phyloP scores from a whole-genome alignment of 2,329 filamentous ascomycete species.

The Aspergillus brunneoviolaceus region DNA sequence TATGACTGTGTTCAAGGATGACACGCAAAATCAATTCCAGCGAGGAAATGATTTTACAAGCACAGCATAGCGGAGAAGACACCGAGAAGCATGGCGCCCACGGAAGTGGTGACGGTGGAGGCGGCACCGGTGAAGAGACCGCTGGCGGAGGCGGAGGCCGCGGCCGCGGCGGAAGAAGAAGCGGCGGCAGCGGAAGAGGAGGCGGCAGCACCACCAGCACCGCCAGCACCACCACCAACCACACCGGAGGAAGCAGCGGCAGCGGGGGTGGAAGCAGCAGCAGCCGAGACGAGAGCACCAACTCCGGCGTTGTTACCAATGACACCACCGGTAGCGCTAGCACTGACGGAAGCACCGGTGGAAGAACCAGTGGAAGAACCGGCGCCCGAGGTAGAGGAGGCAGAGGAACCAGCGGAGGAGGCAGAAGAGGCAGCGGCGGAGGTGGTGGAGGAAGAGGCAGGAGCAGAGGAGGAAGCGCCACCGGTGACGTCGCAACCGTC shows the following conservation, averaged over 20 bases:
- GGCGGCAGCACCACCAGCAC: slow-evolving; percentile 5
- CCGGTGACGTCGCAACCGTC: slow-evolving; percentile 14
- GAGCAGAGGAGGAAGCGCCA: slow-evolving; percentile 13
- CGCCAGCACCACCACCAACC: not conserved
- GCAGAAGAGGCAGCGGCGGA: slow-evolving; percentile 15
- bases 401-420: slow-evolving; percentile 15
- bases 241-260: slow-evolving; percentile 4
- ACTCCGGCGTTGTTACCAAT: slow-evolving; percentile 10
- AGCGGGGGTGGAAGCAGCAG: slow-evolving; percentile 16
- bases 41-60: slow-evolving; percentile 21
- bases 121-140: slow-evolving; percentile 22
- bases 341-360: slow-evolving; percentile 10
- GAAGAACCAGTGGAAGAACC: slow-evolving; percentile 16
- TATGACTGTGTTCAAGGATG: not conserved
- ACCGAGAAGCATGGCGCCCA: slow-evolving; percentile 19
- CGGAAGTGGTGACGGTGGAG: slow-evolving; percentile 23
- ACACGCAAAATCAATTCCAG: not conserved
- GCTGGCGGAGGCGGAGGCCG: slow-evolving; percentile 17
- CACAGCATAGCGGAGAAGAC: slow-evolving; percentile 31
- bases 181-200: slow-evolving; percentile 6
- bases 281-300: slow-evolving; percentile 14
- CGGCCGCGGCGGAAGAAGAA: slow-evolving; percentile 9
- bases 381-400: slow-evolving; percentile 14
- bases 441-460: slow-evolving; percentile 10
- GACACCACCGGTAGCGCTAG: slow-evolving; percentile 10